Evolutionary conservation across 2,329 filamentous ascomycete genomes (phyloP).

Genomic region (Talaromyces marneffei): DNA sequence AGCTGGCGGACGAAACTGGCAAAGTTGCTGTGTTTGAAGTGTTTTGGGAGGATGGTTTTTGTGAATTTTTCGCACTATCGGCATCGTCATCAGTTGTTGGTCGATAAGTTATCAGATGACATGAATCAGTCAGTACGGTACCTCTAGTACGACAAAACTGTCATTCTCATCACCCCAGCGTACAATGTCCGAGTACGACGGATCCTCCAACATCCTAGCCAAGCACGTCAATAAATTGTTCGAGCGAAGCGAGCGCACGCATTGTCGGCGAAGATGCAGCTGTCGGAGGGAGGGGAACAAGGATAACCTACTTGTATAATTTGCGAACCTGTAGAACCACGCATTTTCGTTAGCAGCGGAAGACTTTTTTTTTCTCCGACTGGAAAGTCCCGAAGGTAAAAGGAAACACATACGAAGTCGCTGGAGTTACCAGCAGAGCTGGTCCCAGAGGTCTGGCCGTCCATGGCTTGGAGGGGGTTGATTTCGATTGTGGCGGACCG

Average conservation of each 20-base stretch:
- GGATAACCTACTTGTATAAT: constrained; percentile 76
- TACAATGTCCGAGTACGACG: constrained; percentile 84
- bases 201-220: constrained; percentile 87
- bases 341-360: background rate
- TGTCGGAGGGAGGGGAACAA: constrained; percentile 10
- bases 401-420: constrained; percentile 66
- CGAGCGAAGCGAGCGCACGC: constrained; percentile 11
- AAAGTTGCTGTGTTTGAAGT: constrained; percentile 99
- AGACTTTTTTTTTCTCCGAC: background rate
- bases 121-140: too few species aligned
- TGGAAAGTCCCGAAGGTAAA: background rate
- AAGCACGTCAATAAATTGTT: constrained; percentile 6
- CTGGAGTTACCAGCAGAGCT: constrained; percentile 72
- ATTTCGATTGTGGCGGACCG: constrained; percentile 17
- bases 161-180: constrained; percentile 93
- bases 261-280: constrained; percentile 13
- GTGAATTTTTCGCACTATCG: constrained; percentile 97
- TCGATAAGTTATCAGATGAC: constrained; percentile 12
- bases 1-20: constrained; percentile 92
- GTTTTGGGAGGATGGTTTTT: constrained; percentile 91
- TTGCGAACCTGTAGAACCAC: constrained; percentile 70
- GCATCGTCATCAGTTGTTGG: background rate
- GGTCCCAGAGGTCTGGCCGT: constrained; percentile 39
- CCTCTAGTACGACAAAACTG: constrained; percentile 95
- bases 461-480: constrained; percentile 38